phyloP scores from a whole-genome alignment of 2,329 filamentous ascomycete genomes.

The Claviceps citrina region DNA sequence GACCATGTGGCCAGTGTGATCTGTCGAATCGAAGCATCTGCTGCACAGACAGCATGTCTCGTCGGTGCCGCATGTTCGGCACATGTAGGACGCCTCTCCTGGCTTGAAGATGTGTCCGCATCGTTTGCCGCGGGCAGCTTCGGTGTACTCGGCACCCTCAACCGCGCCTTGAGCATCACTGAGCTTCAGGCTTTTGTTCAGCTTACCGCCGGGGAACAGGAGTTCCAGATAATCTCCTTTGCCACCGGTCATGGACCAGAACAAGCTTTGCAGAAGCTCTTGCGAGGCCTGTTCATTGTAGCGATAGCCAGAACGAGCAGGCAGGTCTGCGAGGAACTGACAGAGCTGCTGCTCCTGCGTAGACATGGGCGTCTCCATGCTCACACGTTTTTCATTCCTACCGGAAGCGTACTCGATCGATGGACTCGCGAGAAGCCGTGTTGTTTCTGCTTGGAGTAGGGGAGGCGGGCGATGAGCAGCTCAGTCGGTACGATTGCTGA shows the following conservation, averaged over 20 bases:
- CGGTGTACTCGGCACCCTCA: constrained; percentile 88
- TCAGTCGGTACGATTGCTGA: constrained; percentile 8
- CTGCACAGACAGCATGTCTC: constrained; percentile 93
- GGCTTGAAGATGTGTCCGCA: constrained; percentile 96
- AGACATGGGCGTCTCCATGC: constrained; percentile 40
- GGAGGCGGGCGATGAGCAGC: background rate
- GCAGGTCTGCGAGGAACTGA: constrained; percentile 64
- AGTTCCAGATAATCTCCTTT: constrained; percentile 58
- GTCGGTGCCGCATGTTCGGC: constrained; percentile 84
- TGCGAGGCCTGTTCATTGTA: constrained; percentile 58
- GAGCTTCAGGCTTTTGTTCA: constrained; percentile 55
- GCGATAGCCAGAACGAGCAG: constrained; percentile 55
- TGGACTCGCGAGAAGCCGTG: background rate
- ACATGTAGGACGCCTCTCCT: constrained; percentile 86
- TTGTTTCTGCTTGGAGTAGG: constrained; percentile 2
- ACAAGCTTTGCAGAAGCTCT: constrained; percentile 64
- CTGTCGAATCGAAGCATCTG: constrained; percentile 85
- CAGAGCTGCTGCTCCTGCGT: constrained; percentile 71
- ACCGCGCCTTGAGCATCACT: constrained; percentile 80
- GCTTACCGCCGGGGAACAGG: constrained; percentile 66
- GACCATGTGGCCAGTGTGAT: constrained; percentile 86
- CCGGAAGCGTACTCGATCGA: background rate
- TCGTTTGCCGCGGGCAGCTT: constrained; percentile 76
- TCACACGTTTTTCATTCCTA: constrained; percentile 17
- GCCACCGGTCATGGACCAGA: constrained; percentile 70